These are phyloP conservation scores for Dioszegia aurantiaca DNA, from an alignment of 768 basidiomycete species.

Conservation along the genomic window DNA sequence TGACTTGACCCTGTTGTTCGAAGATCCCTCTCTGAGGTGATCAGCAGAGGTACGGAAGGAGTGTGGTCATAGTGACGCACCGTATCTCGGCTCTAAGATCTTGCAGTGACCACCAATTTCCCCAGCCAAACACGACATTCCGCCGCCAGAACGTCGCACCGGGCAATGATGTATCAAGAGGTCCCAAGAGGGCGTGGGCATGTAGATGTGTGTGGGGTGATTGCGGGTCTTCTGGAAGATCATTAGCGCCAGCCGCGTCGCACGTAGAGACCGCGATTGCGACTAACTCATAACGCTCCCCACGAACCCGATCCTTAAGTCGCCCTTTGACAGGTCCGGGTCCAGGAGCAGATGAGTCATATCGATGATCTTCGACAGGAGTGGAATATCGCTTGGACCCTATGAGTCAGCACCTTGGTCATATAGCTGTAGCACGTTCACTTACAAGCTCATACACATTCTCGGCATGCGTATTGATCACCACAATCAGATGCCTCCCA, in stretches of 20 bases:
- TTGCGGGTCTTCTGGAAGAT: constrained; percentile 33
- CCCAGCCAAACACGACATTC: constrained; percentile 35
- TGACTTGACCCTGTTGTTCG: constrained; percentile 80
- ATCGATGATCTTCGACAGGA: constrained; percentile 36
- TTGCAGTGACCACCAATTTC: constrained; percentile 42
- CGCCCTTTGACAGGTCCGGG: constrained; percentile 21
- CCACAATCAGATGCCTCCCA: constrained; percentile 38
- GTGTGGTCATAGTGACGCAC: constrained; percentile 17
- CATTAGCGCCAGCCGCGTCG: too few relatives aligned
- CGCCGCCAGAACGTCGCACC: constrained; percentile 39
- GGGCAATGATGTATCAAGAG: constrained; percentile 29
- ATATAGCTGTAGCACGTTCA: background rate
- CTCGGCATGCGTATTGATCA: constrained; percentile 39
- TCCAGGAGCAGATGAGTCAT: constrained; percentile 21
- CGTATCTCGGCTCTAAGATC: constrained; percentile 45
- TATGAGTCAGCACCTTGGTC: constrained; percentile 4
- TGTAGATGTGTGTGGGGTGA: constrained; percentile 41
- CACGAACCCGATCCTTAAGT: constrained; percentile 41
- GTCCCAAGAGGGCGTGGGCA: constrained; percentile 38
- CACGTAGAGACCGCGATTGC: background rate
- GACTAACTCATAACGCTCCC: constrained; percentile 33
- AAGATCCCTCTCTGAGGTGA: constrained; percentile 64
- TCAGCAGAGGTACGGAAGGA: background rate
- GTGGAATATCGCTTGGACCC: constrained; percentile 39
- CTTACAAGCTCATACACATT: constrained; percentile 43